These are phyloP conservation scores for Zygosaccharomyces pseudobailii DNA, from an alignment of 1,139 yeast species.

Conservation along the genomic window DNA sequence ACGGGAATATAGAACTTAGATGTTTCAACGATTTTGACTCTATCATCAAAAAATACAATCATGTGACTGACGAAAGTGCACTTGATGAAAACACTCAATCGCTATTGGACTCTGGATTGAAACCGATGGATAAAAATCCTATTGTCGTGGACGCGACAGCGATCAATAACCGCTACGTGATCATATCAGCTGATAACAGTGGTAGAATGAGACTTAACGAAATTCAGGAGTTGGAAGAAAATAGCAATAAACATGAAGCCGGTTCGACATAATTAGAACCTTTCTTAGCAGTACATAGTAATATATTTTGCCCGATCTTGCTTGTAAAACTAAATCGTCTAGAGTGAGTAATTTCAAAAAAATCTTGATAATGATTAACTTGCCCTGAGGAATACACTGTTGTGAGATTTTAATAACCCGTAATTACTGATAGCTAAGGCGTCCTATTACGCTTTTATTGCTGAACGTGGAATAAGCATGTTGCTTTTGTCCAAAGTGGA, in stretches of 20 bases:
- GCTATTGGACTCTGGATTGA: conserved; percentile 3
- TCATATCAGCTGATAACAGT: conserved; percentile 19
- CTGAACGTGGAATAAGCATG: conserved; percentile 11
- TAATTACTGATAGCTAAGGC: not conserved
- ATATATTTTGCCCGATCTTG: not conserved
- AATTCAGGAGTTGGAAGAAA: conserved; percentile 3
- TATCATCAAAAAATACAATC: conserved; percentile 16
- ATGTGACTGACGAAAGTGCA: conserved; percentile 7
- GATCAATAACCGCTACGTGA: conserved; percentile 11
- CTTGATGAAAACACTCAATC: conserved; percentile 3
- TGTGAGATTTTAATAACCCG: not conserved
- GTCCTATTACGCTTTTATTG: not conserved
- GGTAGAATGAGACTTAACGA: conserved; percentile 11
- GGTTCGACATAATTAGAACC: not conserved
- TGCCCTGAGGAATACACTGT: not conserved
- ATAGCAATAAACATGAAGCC: not conserved
- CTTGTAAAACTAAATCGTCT: not conserved
- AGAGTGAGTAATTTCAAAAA: not conserved
- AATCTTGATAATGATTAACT: not conserved
- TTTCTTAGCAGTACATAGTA: not conserved
- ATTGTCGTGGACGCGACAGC: conserved; percentile 5
- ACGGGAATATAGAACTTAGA: conserved; percentile 26
- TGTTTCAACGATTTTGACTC: conserved; percentile 18
- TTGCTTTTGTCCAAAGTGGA: conserved; percentile 23
- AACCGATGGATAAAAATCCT: not conserved